phyloP scores from a whole-genome alignment of 2,329 filamentous ascomycete genomes.

The Xylaria sp. region DNA sequence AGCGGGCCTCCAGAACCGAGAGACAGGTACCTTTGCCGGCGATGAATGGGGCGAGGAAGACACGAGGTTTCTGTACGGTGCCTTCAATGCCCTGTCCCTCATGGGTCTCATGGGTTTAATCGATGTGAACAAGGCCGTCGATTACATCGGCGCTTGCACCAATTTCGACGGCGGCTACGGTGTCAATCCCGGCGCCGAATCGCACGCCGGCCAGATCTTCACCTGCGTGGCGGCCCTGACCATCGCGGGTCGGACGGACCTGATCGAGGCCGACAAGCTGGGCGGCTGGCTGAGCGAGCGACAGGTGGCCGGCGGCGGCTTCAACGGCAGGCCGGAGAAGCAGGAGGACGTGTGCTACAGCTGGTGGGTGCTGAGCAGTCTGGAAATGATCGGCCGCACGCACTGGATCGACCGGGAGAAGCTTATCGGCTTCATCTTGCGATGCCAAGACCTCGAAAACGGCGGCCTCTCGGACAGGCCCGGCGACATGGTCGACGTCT shows the following conservation, averaged over 20 bases:
- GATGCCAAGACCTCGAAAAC: conserved; percentile 80
- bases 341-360: conserved; percentile 97
- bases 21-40: conserved; percentile 86
- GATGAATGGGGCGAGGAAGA: conserved; percentile 98
- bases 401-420: conserved; percentile 92
- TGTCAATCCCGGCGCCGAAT: conserved; percentile 85
- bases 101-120: conserved; percentile 73
- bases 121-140: conserved; percentile 78
- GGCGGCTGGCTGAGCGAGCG: conserved; percentile 92
- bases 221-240: conserved; percentile 87
- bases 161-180: conserved; percentile 97
- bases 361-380: conserved; percentile 95
- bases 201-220: conserved; percentile 93
- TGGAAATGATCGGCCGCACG: conserved; percentile 83
- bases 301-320: conserved; percentile 81
- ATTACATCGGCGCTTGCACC: conserved; percentile 77
- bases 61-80: conserved; percentile 90
- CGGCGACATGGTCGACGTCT: conserved; percentile 95
- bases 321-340: conserved; percentile 96
- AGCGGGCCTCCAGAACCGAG: conserved; percentile 75
- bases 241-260: conserved; percentile 79
- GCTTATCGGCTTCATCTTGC: conserved; percentile 79
- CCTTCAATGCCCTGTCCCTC: conserved; percentile 86
- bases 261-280: conserved; percentile 80
- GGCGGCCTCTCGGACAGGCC: conserved; percentile 91